Base-by-base conservation (phyloP, 2,329 filamentous ascomycete species). In the Coniochaeta sp. region DNA sequence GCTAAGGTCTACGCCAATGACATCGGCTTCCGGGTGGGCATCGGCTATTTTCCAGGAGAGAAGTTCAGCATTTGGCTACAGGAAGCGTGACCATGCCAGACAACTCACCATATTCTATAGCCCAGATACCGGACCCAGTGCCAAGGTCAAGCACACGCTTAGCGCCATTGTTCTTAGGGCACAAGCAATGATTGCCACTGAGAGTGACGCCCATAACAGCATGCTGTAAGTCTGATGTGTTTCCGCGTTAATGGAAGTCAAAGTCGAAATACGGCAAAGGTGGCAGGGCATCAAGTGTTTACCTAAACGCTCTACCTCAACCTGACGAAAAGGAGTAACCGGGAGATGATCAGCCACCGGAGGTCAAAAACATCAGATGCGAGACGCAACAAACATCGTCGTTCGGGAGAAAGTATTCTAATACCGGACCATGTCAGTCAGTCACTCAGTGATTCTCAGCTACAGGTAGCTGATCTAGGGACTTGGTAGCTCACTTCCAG, bases 51-150 rank as follows among this genome's bases (percentile, higher is more conserved):
- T 19, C 4, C 17, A n/a, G 38, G 4, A 40, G 38, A 40, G 6
- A 19, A n/a, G 17, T 40, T 40, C 38, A 40, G 38, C 11, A 12
- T n/a, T 17, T 6, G 34, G 16, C 6, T 5, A 19, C 38, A 19
- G 38, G 16, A 40, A 6, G 38, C 16, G 11, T 40, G 38, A 40
- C 16, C 43, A 12, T 47, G 22, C 31, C 8, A 34, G 44, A 17
- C 17, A 52, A 43, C 60, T 19, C 47, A 63, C 62, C 64, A 58
- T 64, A 66, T 19, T 66, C 65, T 14, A 66, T 66, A 14, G 61
- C 62, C 65, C 65, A 66, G 28, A 66, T 64, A 8, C 65, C 65
- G 7, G 63, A 64, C 16, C 65, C 65, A 14, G 65, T 63, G 7
- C 65, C 65, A 17, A 65, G 56, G 33, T 66, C 65, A 8, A 66